Conservation (phyloP, 441 rosid species). For the Croton laevigatus region DNA sequence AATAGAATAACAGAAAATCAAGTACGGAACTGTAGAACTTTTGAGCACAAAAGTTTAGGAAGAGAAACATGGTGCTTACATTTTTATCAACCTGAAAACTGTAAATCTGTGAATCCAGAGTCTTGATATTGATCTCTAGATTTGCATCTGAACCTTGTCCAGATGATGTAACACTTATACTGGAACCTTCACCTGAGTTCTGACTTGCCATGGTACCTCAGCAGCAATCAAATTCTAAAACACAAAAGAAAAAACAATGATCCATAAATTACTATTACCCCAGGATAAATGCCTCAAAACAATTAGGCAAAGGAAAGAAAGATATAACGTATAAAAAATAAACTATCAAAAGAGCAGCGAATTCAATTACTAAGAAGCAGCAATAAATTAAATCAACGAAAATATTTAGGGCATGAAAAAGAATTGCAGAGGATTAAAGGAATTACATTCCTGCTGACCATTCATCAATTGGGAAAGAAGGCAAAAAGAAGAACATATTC, state of each 20-base stretch:
- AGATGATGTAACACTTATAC: slow-evolving; percentile 38
- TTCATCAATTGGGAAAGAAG: not conserved
- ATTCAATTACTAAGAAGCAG: not conserved
- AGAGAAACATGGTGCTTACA: slow-evolving; percentile 45
- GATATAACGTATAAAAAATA: not conserved
- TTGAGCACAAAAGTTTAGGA: not conserved
- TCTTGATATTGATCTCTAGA: slow-evolving; percentile 78
- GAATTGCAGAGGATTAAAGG: not conserved
- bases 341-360: not conserved
- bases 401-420: not conserved
- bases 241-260: not conserved
- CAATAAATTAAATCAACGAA: not conserved
- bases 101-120: slow-evolving; percentile 71
- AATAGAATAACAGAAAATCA: not conserved
- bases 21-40: not conserved
- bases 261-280: not conserved
- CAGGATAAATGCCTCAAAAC: not conserved
- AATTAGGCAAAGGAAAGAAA: no score
- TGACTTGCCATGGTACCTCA: slow-evolving; percentile 65
- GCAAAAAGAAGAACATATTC: no score
- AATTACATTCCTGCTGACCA: not conserved
- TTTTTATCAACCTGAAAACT: slow-evolving; percentile 67
- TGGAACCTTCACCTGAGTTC: slow-evolving; percentile 49
- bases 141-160: slow-evolving; percentile 53
- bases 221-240: slow-evolving; percentile 17